Base-by-base conservation (phyloP, 306 rosid species). In the Benincasa hispida region DNA sequence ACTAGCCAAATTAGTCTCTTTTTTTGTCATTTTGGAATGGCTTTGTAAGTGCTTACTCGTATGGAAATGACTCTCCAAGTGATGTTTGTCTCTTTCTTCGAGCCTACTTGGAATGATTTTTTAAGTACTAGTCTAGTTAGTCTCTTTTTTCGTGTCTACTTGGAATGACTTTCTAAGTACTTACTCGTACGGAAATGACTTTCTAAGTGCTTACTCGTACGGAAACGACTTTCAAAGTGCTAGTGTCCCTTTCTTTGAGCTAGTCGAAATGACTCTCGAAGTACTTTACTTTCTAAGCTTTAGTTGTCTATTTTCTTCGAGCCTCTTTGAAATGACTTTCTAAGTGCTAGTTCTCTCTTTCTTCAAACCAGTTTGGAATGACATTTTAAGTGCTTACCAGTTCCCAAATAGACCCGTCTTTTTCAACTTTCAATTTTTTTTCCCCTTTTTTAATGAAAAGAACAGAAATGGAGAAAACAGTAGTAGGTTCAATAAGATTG, bases 391-490 rank as follows among this genome's bases (percentile, higher is more conserved):
- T 48, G 53, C 13, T 9, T 41, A 41, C 47, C 47, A 9, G 3
- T 11, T 41, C 1, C 47, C 14, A 41, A 41, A 41, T 13, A 41
- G 0, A 11, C 47, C 13, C 4, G 13, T 41, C 47, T 41, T 11
- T 41, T 41, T 41, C 47, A 41, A 32, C 35, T 32, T 32, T 32
- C 35, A 32, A 3, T 32, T 32, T 63, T 9, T n/a, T n/a, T 37
- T 5, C 0, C 2, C 8, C 15, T 17, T 18, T 14, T 24, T 48
- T n/a, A n/a, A 39, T 51, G 17, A 75, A 10, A 24, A 22, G 42
- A 30, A 63, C 10, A 48, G 13, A 74, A 80, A 61, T 48, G 77
- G 65, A 63, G 70, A 77, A 39, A 39, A 74, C 54, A 77, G 72
- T 25, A 24, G 28, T 56, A 70, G 57, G 48, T 80, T 51, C 58